Evolutionary conservation across 176 grass and related monocot species (phyloP), one percentile per base, ranked within the genome.

Genomic region (bread wheat (Triticum aestivum)): DNA sequence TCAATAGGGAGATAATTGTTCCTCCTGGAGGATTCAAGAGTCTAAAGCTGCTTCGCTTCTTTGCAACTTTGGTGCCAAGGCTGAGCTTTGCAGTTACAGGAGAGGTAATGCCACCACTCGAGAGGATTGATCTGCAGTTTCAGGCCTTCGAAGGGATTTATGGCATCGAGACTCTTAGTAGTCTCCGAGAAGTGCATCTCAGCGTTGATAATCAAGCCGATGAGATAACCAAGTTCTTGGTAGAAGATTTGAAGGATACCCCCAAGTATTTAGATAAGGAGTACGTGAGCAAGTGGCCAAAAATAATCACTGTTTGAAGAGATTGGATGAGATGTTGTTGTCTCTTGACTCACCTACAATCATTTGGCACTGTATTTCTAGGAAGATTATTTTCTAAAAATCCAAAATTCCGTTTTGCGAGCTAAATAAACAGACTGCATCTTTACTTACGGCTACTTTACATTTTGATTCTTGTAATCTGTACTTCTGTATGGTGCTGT

Each of bases 151-250:
- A 80, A 6, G 78, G 78, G 6, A 13, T 80, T 10, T 65, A 65
- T 0, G 78, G 78, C 23, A 80, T 65, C 0, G 23, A 80, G 0
- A 64, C 56, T 2, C 78, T 80, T 44, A 4, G 20, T 47, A 44
- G 5, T 3, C 59, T 80, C 23, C 78, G 42, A 10, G 78, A 47
- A 38, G 61, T 80, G 37, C 61, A 80, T 80, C 78, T 80, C 37
- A 79, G 61, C 27, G 59, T 65, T 45, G 18, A 0, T 11, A 2
- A 20, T 5, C 4, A 17, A 18, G 12, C 59, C 20, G 78, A 80
- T 15, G 61, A 20, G 27, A 18, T 30, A 44, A 80, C 38, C 61
- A 65, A 65, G 6, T 58, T 58, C 54, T 58, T 58, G 54, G 17
- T 58, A 0, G 1, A 18, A 58, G 17, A 58, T 6, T 14, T 58